Percentiles rank a stretch among this genome's conserved stretches.
These are phyloP conservation scores for Clonostachys byssicola DNA, from an alignment of 2,329 filamentous ascomycete species.

Conservation along the genomic window DNA sequence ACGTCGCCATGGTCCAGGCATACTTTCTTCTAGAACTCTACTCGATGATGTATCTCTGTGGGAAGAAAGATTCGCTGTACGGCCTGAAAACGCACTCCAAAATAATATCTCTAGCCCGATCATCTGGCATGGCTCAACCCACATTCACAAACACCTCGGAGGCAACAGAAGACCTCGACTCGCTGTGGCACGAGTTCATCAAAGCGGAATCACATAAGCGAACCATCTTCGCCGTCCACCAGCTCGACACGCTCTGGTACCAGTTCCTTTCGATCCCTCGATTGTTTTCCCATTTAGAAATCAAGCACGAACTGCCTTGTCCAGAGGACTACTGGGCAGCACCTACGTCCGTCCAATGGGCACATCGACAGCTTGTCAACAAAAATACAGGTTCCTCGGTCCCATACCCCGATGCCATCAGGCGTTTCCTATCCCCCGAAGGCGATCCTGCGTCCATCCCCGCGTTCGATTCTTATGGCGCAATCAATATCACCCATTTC, in stretches of 20 bases:
- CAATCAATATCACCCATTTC: constrained; percentile 34
- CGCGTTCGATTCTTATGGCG: constrained; percentile 30
- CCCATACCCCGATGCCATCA: constrained; percentile 28
- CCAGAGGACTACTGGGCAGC: constrained; percentile 29
- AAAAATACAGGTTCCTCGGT: constrained; percentile 5
- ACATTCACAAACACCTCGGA: constrained; percentile 9
- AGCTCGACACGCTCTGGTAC: constrained; percentile 37
- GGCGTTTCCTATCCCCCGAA: constrained; percentile 23
- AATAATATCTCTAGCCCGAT: constrained; percentile 30
- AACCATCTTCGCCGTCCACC: constrained; percentile 33
- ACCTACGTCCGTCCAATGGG: constrained; percentile 24
- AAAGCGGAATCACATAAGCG: constrained; percentile 31
- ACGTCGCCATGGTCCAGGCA: constrained; percentile 24
- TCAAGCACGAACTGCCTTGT: constrained; percentile 36
- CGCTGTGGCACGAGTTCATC: constrained; percentile 31
- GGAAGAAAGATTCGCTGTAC: constrained; percentile 18
- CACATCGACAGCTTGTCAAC: constrained; percentile 20
- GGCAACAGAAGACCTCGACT: constrained; percentile 21
- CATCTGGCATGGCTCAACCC: constrained; percentile 26
- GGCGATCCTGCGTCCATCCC: constrained; percentile 17
- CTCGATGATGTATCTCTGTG: constrained; percentile 36
- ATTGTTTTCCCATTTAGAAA: constrained; percentile 30
- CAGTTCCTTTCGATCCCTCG: constrained; percentile 31
- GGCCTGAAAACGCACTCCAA: constrained; percentile 30
- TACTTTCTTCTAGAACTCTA: constrained; percentile 32